A percentile compares a stretch with the other conserved stretches of the same genome.
Evolutionary conservation across 345 rosid species (phyloP).

Genomic region (Triadica sebifera): DNA sequence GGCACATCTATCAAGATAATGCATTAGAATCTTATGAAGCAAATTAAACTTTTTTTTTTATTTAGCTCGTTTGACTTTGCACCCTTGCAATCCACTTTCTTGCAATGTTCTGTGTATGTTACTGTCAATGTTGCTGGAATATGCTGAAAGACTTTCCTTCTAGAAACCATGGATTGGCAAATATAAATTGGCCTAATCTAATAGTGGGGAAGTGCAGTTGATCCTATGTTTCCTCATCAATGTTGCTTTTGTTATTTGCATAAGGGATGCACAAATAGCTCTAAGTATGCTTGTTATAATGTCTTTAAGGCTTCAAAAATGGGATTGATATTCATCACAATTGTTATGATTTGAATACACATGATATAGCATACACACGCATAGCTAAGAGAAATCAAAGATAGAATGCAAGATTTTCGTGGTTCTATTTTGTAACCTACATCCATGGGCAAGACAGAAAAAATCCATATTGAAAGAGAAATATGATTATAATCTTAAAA

Average conservation of each 20-base stretch:
- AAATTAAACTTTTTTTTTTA: neutral
- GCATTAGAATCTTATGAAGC: neutral
- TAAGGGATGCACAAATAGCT: slow-evolving; percentile 7
- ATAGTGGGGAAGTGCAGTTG: neutral
- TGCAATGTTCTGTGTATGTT: neutral
- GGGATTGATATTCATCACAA: neutral
- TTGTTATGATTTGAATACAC: too few species aligned
- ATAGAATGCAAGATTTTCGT: too few species aligned
- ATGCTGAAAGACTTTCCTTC: neutral
- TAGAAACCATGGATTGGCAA: neutral
- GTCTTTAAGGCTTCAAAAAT: neutral
- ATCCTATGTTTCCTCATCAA: neutral
- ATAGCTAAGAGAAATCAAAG: too few species aligned
- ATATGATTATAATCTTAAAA: too few species aligned
- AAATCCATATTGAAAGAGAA: too few species aligned
- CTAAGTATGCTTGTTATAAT: neutral
- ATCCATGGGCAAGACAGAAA: too few species aligned
- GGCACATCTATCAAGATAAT: neutral
- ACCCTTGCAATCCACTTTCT: neutral
- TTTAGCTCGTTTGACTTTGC: neutral
- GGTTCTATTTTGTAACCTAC: too few species aligned
- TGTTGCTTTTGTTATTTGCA: neutral
- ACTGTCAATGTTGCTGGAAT: neutral
- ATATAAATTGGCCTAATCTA: neutral
- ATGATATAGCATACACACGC: too few species aligned